These are phyloP conservation scores for Fusarium compactum DNA, from an alignment of 2,329 filamentous ascomycete genomes.

Conservation along the genomic window DNA sequence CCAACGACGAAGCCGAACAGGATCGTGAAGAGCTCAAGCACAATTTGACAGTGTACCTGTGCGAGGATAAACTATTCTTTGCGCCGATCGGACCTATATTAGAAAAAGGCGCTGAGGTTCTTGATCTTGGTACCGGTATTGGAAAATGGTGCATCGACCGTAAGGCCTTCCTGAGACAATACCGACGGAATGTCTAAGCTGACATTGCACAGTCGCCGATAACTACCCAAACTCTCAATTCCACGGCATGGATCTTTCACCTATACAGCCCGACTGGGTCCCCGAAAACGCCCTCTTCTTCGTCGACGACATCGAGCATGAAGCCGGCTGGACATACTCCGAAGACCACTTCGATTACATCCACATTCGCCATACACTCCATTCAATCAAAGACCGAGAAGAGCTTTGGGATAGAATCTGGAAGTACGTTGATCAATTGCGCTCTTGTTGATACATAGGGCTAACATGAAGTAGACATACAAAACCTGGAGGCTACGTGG, in stretches of 20 bases:
- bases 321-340: slow-evolving; percentile 62
- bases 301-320: slow-evolving; percentile 65
- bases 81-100: slow-evolving; percentile 58
- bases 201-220: slow-evolving; percentile 58
- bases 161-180: too few relatives aligned
- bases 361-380: slow-evolving; percentile 61
- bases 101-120: slow-evolving; percentile 56
- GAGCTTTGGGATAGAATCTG: slow-evolving; percentile 58
- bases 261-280: slow-evolving; percentile 64
- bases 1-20: slow-evolving; percentile 59
- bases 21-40: slow-evolving; percentile 58
- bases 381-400: slow-evolving; percentile 58
- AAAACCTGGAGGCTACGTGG: slow-evolving; percentile 65
- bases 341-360: slow-evolving; percentile 62
- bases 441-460: background rate
- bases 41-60: slow-evolving; percentile 55
- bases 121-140: slow-evolving; percentile 66
- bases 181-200: slow-evolving; percentile 11
- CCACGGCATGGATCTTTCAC: slow-evolving; percentile 64
- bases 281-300: slow-evolving; percentile 65
- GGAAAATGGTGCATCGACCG: slow-evolving; percentile 63
- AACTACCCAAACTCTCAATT: slow-evolving; percentile 58
- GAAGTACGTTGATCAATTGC: slow-evolving; percentile 49
- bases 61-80: slow-evolving; percentile 57
- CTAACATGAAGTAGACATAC: slow-evolving; percentile 55